Conservation (phyloP, 176 grass and related monocot species). For the Aegilops umbellulata region DNA sequence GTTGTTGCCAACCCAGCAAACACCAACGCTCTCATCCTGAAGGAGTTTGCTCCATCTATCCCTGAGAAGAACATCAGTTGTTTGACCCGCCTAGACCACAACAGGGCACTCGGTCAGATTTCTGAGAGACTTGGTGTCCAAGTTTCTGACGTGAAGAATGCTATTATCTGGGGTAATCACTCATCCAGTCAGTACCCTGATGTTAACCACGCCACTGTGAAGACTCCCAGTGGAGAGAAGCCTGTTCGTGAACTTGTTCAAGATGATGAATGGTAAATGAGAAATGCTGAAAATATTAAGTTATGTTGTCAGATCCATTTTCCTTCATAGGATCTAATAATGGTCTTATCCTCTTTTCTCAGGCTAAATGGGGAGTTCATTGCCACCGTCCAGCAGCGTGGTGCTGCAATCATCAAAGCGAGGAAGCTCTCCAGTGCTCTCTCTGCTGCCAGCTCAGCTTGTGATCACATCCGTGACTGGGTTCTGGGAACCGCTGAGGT, state of each 20-base stretch:
- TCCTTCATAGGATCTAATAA: constrained; percentile 4
- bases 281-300: not conserved
- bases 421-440: constrained; percentile 97
- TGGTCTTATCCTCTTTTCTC: constrained; percentile 1
- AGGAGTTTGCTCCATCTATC: constrained; percentile 94
- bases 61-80: constrained; percentile 96
- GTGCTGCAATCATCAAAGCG: constrained; percentile 94
- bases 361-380: constrained; percentile 87
- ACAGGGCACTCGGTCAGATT: constrained; percentile 88
- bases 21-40: constrained; percentile 97
- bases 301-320: not conserved
- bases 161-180: constrained; percentile 96
- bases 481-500: constrained; percentile 96
- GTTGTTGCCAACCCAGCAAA: constrained; percentile 98
- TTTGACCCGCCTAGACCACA: constrained; percentile 91
- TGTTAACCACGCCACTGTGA: constrained; percentile 83
- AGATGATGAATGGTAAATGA: constrained; percentile 72
- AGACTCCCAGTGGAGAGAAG: constrained; percentile 68
- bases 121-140: constrained; percentile 81
- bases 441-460: constrained; percentile 94
- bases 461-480: constrained; percentile 96
- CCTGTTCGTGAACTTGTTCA: constrained; percentile 73
- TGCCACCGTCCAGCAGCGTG: constrained; percentile 83
- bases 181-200: constrained; percentile 93
- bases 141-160: constrained; percentile 92